These are phyloP conservation scores for Myriosclerotinia scirpicola DNA, from an alignment of 2,329 filamentous ascomycete genomes.

Conservation along the genomic window DNA sequence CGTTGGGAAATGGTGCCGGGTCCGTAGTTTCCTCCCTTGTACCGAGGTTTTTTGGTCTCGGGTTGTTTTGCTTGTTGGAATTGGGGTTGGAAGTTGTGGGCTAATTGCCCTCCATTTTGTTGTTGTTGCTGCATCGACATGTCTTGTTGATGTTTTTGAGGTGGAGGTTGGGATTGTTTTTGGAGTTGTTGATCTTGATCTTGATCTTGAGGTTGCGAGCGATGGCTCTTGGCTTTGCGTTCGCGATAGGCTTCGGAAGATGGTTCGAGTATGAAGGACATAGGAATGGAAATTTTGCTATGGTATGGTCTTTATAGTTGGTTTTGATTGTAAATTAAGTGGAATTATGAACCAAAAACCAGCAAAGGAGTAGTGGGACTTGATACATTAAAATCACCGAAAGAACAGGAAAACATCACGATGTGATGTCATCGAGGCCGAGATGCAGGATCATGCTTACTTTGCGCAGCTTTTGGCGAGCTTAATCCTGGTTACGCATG, in stretches of 20 bases:
- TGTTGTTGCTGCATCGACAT: conserved; percentile 20
- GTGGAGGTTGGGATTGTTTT: not conserved
- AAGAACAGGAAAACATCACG: conserved; percentile 19
- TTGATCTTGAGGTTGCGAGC: conserved; percentile 13
- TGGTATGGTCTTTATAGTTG: conserved; percentile 15
- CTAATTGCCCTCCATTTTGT: conserved; percentile 3
- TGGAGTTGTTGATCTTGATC: conserved; percentile 16
- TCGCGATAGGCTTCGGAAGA: conserved; percentile 23
- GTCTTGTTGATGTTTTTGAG: not conserved
- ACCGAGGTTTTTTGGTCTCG: conserved; percentile 14
- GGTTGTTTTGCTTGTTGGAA: conserved; percentile 19
- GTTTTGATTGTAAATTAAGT: not conserved
- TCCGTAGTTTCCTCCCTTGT: conserved; percentile 23
- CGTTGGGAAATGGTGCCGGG: conserved; percentile 21
- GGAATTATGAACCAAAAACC: conserved; percentile 3
- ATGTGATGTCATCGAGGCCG: conserved; percentile 23
- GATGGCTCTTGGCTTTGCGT: conserved; percentile 18
- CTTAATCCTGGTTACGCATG: conserved; percentile 16
- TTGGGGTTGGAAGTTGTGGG: conserved; percentile 16
- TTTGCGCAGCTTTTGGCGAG: conserved; percentile 12
- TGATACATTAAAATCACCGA: conserved; percentile 10
- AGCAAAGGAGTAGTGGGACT: not conserved
- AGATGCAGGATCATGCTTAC: conserved; percentile 22
- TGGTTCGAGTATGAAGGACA: conserved; percentile 22
- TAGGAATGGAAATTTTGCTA: not conserved